Conservation (phyloP, 257 asterid species). For the Solanum ossicruentum region DNA sequence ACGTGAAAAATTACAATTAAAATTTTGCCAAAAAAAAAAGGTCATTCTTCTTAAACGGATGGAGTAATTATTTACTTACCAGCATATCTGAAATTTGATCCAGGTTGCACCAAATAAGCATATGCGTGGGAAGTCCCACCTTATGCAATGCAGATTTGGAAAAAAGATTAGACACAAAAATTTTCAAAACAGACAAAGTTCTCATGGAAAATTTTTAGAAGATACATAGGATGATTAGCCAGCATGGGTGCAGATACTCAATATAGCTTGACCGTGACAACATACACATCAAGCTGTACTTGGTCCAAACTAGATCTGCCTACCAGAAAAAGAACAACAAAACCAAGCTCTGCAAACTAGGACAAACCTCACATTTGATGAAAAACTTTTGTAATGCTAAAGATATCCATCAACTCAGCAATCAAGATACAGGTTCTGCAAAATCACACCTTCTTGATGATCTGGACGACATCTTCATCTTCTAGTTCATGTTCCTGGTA, state of each 20-base stretch:
- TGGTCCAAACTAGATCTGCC: neutral
- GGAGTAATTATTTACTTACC: neutral
- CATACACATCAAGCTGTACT: conserved; percentile 7
- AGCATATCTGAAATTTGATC: neutral
- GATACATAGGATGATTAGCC: neutral
- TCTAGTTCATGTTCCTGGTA: conserved; percentile 91
- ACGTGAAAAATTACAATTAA: no score
- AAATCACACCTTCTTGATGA: conserved; percentile 70
- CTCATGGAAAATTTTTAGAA: neutral
- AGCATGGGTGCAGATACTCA: neutral
- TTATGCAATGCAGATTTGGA: neutral
- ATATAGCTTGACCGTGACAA: neutral
- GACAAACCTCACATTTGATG: neutral
- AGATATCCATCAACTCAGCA: neutral
- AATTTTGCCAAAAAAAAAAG: no score
- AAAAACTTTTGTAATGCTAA: neutral
- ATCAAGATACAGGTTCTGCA: neutral
- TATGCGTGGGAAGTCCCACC: neutral
- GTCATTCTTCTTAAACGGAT: no score
- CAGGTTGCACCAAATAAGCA: neutral
- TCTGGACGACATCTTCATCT: conserved; percentile 97
- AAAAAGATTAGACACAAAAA: neutral
- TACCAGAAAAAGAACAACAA: neutral
- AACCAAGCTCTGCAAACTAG: neutral
- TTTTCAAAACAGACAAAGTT: neutral